Evolutionary conservation across 73 alveolate species (phyloP).

Genomic region (Tetrahymena elliotti): DNA sequence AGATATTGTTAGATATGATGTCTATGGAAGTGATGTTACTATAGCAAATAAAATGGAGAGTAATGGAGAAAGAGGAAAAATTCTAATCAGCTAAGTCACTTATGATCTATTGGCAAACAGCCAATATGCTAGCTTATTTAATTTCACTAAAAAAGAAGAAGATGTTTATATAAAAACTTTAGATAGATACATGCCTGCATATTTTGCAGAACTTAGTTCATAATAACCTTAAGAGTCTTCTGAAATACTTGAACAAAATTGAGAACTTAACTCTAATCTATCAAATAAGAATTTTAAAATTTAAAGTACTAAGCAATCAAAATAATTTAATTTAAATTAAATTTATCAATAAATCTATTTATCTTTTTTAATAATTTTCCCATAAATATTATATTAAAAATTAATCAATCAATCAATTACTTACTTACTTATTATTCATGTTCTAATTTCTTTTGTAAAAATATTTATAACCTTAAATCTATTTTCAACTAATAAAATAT

Average conservation of each 20-base stretch:
- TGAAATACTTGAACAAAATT: not conserved
- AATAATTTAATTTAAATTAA: no score
- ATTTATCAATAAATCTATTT: no score
- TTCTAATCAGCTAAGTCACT: not conserved
- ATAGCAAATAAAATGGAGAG: constrained; percentile 61
- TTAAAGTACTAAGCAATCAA: no score
- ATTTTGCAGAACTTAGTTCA: not conserved
- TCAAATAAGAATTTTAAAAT: not conserved
- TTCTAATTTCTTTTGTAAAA: no score
- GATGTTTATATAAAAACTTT: not conserved
- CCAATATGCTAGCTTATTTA: not conserved
- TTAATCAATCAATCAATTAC: no score
- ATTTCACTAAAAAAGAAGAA: not conserved
- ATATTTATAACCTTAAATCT: no score
- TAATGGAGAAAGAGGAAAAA: constrained; percentile 44
- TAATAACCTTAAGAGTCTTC: not conserved
- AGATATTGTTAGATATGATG: constrained; percentile 49
- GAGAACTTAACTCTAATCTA: not conserved
- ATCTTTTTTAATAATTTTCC: no score
- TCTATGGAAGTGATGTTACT: constrained; percentile 48
- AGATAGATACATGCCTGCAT: not conserved
- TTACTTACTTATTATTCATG: no score
- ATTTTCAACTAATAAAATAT: no score
- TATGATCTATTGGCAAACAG: not conserved
- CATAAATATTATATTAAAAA: no score